Base-by-base conservation (phyloP, 148 eudicot species). In the Pouteria glomerata region DNA sequence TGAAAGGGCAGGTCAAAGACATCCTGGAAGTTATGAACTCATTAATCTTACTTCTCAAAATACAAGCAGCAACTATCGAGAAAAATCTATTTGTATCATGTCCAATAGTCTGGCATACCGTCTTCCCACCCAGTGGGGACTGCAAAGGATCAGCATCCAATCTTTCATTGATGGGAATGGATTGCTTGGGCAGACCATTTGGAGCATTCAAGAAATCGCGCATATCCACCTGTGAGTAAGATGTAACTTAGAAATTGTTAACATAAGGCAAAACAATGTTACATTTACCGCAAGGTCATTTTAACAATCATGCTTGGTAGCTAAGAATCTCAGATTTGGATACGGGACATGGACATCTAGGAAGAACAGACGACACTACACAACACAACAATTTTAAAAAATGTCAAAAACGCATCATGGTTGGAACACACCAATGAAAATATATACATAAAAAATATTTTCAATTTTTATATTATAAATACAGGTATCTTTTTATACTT, bases 181-280 rank as follows among this genome's bases (percentile, higher is more conserved):
- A 69, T 69, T 81, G 90, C 85, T 88, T 92, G 65, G 89, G 79
- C 37, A 85, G 76, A 59, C 96, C 94, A 82, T 92, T 88, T 37
- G 94, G 97, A 73, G 96, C 97, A 87, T 96, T 96, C 59, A 92
- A 69, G 77, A 92, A 96, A 66, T 94, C 97, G 47, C 99, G 99
- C 99, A 96, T 96, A 82, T 96, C 99, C 72, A 77, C 96, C 99
- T 96, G 87, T 67, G 29, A 39, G 42, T 21, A 45, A 61, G 33
- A 62, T 19, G 35, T 15, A 48, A 7, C 18, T 31, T 27, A 47
- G 23, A 41, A 65, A n/a, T 1, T 15, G 34, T 45, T 10, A 18
- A 2, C 31, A 15, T 2, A 24, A 65, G 53, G 27, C 37, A 65
- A 63, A 21, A 64, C 26, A 34, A 30, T 16, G 21, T 27, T 2